phyloP scores from a whole-genome alignment of 1,139 yeast species.

The Taphrina flavorubra region DNA sequence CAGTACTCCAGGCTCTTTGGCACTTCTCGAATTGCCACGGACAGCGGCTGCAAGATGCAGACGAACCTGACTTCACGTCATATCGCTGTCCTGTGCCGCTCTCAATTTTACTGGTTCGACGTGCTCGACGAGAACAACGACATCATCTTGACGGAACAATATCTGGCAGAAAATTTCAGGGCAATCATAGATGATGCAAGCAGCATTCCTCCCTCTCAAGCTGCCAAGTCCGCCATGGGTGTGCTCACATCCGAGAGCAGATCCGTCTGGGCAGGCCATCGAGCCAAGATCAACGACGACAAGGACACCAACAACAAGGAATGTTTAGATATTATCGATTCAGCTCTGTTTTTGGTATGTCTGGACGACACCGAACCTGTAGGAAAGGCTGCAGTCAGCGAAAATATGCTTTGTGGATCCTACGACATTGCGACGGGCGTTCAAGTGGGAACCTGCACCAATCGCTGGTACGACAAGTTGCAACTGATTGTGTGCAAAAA shows the following conservation, averaged over 20 bases:
- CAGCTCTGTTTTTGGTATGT: constrained; percentile 80
- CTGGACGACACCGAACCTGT: constrained; percentile 76
- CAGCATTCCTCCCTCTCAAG: constrained; percentile 64
- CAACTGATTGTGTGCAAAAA: constrained; percentile 88
- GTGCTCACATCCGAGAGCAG: constrained; percentile 88
- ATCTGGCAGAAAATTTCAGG: constrained; percentile 73
- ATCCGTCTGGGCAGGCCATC: constrained; percentile 78
- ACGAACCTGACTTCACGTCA: constrained; percentile 76
- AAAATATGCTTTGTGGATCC: constrained; percentile 85
- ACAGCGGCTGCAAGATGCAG: constrained; percentile 82
- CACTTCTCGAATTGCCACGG: constrained; percentile 81
- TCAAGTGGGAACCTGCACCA: constrained; percentile 91
- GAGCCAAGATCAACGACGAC: constrained; percentile 54
- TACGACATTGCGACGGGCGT: constrained; percentile 80
- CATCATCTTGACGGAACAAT: constrained; percentile 72
- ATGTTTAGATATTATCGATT: constrained; percentile 74
- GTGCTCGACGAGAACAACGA: constrained; percentile 76
- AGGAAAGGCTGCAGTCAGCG: constrained; percentile 70
- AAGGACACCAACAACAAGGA: constrained; percentile 54
- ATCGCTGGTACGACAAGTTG: constrained; percentile 92
- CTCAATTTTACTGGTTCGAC: constrained; percentile 93
- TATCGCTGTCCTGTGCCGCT: constrained; percentile 79
- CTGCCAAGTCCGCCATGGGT: constrained; percentile 84
- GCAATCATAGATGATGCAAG: constrained; percentile 76
- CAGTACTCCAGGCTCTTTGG: constrained; percentile 87